Percentiles rank a stretch among this genome's conserved stretches.
These are phyloP conservation scores for Crotalaria pallida DNA, from an alignment of 306 rosid genomes.

Conservation along the genomic window DNA sequence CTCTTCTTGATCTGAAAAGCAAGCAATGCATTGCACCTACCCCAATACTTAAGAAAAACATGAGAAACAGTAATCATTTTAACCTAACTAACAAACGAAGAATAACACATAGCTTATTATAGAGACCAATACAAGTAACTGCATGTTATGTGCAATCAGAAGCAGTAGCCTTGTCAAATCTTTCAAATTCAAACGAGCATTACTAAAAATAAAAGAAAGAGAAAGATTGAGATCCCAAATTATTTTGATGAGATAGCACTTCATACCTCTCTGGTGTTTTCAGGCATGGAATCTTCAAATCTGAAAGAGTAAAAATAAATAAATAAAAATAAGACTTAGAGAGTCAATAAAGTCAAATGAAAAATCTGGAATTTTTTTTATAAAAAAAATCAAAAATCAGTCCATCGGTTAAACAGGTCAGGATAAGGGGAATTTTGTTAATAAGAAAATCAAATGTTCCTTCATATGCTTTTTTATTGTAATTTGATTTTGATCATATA, in stretches of 20 bases:
- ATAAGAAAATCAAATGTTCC: too few relatives aligned
- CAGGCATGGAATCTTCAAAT: conserved; percentile 72
- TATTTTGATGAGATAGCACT: conserved; percentile 13
- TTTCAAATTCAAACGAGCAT: conserved; percentile 16
- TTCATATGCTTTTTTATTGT: too few relatives aligned
- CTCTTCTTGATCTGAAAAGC: background rate
- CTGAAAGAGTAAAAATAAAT: conserved; percentile 28
- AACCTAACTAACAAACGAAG: background rate
- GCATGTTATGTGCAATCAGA: too few relatives aligned
- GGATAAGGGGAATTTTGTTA: too few relatives aligned
- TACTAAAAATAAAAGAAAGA: background rate
- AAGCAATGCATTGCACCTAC: background rate
- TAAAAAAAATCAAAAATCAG: too few relatives aligned
- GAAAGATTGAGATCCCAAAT: background rate
- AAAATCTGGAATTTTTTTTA: too few relatives aligned
- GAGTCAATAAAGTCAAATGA: too few relatives aligned
- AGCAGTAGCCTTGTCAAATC: background rate
- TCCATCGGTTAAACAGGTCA: too few relatives aligned
- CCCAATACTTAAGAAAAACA: background rate
- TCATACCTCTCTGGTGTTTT: conserved; percentile 87
- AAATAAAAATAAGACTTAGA: background rate
- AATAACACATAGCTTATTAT: background rate
- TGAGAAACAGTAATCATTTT: background rate
- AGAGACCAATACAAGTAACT: background rate
- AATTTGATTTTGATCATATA: too few relatives aligned